Conservation (phyloP, 2,329 filamentous ascomycete genomes). For the Diplodia corticola region DNA sequence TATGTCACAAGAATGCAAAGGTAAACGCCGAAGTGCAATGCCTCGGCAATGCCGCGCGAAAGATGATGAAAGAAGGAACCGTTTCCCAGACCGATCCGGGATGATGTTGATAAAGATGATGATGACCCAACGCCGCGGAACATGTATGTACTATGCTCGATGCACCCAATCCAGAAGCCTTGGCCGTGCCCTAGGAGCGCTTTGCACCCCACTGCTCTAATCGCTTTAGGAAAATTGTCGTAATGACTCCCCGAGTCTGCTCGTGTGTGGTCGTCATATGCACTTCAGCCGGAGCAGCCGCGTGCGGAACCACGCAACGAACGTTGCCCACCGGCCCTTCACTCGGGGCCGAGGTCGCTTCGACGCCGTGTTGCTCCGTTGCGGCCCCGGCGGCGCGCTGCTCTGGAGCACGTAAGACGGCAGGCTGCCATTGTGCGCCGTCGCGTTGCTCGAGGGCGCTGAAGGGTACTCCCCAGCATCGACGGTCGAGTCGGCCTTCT, state of each 20-base stretch:
- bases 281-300: slow-evolving; percentile 51
- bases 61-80: background rate
- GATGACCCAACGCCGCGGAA: slow-evolving; percentile 17
- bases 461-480: slow-evolving; percentile 40
- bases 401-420: slow-evolving; percentile 18
- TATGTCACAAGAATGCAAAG: slow-evolving; percentile 20
- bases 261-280: slow-evolving; percentile 29
- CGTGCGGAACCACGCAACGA: slow-evolving; percentile 59
- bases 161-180: slow-evolving; percentile 8
- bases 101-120: slow-evolving; percentile 9
- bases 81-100: slow-evolving; percentile 12
- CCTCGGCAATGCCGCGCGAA: background rate
- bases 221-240: slow-evolving; percentile 16
- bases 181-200: background rate
- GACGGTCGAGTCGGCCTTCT: slow-evolving; percentile 31
- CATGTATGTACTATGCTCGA: slow-evolving; percentile 2
- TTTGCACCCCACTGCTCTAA: background rate
- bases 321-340: slow-evolving; percentile 53
- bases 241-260: slow-evolving; percentile 13
- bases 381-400: slow-evolving; percentile 38
- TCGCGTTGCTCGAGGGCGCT: slow-evolving; percentile 28
- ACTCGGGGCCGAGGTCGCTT: slow-evolving; percentile 39
- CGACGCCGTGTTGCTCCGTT: slow-evolving; percentile 34
- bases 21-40: slow-evolving; percentile 10
- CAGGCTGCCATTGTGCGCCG: background rate